Evolutionary conservation across 1,284 basidiomycete genomes (phyloP).

Genomic region (Leucoagaricus sp.): DNA sequence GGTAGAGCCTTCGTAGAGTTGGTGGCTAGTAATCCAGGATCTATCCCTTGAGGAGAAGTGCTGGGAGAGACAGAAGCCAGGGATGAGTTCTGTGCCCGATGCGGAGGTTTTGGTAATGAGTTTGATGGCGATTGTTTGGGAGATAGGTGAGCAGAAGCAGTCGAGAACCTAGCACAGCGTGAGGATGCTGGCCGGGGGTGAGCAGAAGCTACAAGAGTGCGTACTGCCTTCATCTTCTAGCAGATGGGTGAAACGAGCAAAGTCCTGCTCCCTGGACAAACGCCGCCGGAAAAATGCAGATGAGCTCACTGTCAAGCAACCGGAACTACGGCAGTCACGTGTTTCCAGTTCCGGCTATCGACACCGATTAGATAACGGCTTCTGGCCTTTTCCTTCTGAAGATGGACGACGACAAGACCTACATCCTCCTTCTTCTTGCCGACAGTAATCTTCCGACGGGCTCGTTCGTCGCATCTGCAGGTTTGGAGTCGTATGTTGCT

Average conservation of each 20-base stretch:
- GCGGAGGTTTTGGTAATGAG: slow-evolving; percentile 19
- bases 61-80: slow-evolving; percentile 27
- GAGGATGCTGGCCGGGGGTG: slow-evolving; percentile 19
- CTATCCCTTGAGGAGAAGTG: slow-evolving; percentile 2
- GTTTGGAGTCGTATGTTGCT: slow-evolving; percentile 86
- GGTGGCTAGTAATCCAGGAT: slow-evolving; percentile 8
- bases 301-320: not conserved
- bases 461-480: slow-evolving; percentile 90
- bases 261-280: not conserved
- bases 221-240: slow-evolving; percentile 26
- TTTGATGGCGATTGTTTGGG: slow-evolving; percentile 7
- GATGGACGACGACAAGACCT: slow-evolving; percentile 49
- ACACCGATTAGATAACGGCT: not conserved
- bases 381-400: slow-evolving; percentile 6
- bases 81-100: slow-evolving; percentile 37
- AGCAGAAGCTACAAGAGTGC: slow-evolving; percentile 19
- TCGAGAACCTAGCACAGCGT: slow-evolving; percentile 17
- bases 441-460: slow-evolving; percentile 88
- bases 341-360: not conserved
- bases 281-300: slow-evolving; percentile 8
- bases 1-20: not conserved
- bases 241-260: not conserved
- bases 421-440: slow-evolving; percentile 72
- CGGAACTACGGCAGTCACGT: slow-evolving; percentile 11
- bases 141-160: slow-evolving; percentile 1